Evolutionary conservation across 192 early-diverging fungal genomes (phyloP), one percentile per base, ranked within the genome.

Genomic region (Ambispora gerdemannii): DNA sequence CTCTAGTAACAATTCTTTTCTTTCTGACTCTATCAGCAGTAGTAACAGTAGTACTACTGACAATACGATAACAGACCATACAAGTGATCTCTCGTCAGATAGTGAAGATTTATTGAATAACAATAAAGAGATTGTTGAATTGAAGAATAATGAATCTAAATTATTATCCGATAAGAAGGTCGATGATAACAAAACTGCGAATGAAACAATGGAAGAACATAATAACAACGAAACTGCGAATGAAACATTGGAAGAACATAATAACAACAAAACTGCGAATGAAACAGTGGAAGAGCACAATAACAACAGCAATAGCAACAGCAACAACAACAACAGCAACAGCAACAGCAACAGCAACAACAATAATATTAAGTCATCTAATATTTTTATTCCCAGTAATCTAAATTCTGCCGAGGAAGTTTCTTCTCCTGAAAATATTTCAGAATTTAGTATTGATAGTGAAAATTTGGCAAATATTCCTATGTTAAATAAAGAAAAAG

Each of bases 61-160:
- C 27, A 60, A 60, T 34, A 60, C n/a, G 27, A 30, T 60, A 31
- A 30, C 30, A 4, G 58, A 63, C n/a, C 61, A 38, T 27, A 22
- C 30, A 38, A 63, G 61, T 63, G 61, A 63, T 24, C 34, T 35
- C 11, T 63, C 35, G 24, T 63, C 25, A 60, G 58, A 60, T 30
- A 32, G 19, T 32, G 58, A 60, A 60, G 58, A 60, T 11, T 30
- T 30, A 60, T 60, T 17, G 25, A 30, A 30, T 30, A 30, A 60
- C 2, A 60, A 60, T 30, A 31, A 60, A 30, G 32, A 60, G 32
- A 32, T 34, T 19, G 19, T 31, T 30, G 30, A 32, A 19, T 7
- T 19, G 24, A 32, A 24, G 1, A n/a, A 60, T 17, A 31, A 27
- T 0, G 3, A 4, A 31, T 8, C 13, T 60, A 60, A 60, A 17